Evolutionary conservation across 441 rosid species (phyloP).

Genomic region (Erodium moschatum): DNA sequence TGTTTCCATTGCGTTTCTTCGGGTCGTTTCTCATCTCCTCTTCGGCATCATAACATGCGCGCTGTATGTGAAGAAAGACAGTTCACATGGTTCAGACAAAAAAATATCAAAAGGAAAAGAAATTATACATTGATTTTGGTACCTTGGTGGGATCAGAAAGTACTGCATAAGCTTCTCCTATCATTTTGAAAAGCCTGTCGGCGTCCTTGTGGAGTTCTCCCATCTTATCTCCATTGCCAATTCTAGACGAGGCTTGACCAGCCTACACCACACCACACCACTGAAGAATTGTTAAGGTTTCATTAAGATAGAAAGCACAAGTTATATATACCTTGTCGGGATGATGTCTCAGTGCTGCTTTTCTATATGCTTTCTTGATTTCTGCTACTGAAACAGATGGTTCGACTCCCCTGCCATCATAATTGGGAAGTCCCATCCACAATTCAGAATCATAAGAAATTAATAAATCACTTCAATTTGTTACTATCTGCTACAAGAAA

Average conservation of each 20-base stretch:
- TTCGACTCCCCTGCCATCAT: constrained; percentile 63
- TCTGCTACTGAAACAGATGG: constrained; percentile 56
- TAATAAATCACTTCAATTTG: too few species aligned
- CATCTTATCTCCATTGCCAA: constrained; percentile 68
- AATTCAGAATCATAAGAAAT: neutral
- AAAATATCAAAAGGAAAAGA: too few species aligned
- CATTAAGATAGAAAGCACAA: constrained; percentile 3
- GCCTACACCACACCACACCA: constrained; percentile 36
- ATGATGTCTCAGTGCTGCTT: constrained; percentile 95
- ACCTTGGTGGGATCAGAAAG: constrained; percentile 84
- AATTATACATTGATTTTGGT: neutral
- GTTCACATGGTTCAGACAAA: too few species aligned
- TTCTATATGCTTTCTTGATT: constrained; percentile 83
- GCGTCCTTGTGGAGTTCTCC: constrained; percentile 78
- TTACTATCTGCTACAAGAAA: too few species aligned
- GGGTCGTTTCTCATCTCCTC: constrained; percentile 61
- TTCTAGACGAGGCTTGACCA: constrained; percentile 65
- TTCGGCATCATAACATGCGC: constrained; percentile 62
- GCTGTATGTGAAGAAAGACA: constrained; percentile 33
- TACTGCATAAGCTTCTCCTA: constrained; percentile 91
- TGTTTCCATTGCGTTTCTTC: constrained; percentile 31
- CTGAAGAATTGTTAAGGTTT: constrained; percentile 16
- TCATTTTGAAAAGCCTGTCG: constrained; percentile 82
- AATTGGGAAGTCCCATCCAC: neutral
- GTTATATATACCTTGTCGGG: constrained; percentile 73